Evolutionary conservation across 2,329 filamentous ascomycete genomes (phyloP).

Genomic region (Chalara sp.): DNA sequence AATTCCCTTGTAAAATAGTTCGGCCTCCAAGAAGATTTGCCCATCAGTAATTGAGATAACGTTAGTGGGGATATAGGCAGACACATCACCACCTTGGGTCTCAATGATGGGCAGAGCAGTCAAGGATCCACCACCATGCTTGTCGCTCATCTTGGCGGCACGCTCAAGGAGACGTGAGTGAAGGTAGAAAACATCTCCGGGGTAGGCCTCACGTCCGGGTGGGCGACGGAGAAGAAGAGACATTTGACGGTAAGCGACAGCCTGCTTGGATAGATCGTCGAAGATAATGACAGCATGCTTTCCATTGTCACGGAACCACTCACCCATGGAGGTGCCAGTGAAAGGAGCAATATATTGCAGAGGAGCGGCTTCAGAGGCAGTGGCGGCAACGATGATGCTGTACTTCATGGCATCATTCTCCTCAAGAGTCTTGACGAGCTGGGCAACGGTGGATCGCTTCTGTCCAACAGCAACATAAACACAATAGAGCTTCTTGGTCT

Average conservation of each 20-base stretch:
- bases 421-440: slow-evolving; percentile 99
- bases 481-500: slow-evolving; percentile 99
- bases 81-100: slow-evolving; percentile 99
- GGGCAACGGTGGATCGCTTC: slow-evolving; percentile 98
- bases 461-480: slow-evolving; percentile 98
- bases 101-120: slow-evolving; percentile 97
- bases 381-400: slow-evolving; percentile 86
- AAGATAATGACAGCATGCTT: slow-evolving; percentile 86
- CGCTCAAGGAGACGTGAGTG: slow-evolving; percentile 99
- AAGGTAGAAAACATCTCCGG: slow-evolving; percentile 98
- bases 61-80: slow-evolving; percentile 99
- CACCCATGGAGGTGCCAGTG: slow-evolving; percentile 52
- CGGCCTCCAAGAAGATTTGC: slow-evolving; percentile 98
- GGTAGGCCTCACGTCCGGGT: slow-evolving; percentile 98
- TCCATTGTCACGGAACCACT: slow-evolving; percentile 69
- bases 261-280: slow-evolving; percentile 97
- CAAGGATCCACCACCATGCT: slow-evolving; percentile 89
- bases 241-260: slow-evolving; percentile 98
- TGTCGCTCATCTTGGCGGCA: slow-evolving; percentile 98
- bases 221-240: slow-evolving; percentile 95
- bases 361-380: slow-evolving; percentile 89
- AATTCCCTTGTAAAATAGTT: slow-evolving; percentile 99
- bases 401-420: slow-evolving; percentile 99
- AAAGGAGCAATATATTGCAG: slow-evolving; percentile 93
- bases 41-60: slow-evolving; percentile 99